Evolutionary conservation across 1,284 basidiomycete genomes (phyloP), one percentile per base, ranked within the genome.

Genomic region (Tilletia caries): DNA sequence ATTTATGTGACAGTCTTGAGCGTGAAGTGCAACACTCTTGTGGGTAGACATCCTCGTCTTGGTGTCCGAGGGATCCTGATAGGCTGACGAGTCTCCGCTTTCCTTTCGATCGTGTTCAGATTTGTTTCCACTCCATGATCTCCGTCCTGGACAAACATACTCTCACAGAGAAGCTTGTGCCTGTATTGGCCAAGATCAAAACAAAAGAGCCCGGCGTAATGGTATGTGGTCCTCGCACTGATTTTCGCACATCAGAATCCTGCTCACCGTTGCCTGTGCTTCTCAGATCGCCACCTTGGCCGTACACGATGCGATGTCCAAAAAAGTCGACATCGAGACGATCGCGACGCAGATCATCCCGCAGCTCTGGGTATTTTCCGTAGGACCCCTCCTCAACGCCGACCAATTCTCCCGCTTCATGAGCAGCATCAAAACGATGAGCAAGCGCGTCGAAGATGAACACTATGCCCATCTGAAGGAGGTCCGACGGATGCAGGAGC

Each of bases 281-380:
- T 34, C 20, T 1, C 44, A 60, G 69, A 73, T 81, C 88, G 92
- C 93, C 0, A 96, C 94, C 0, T 85, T 98, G 52, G 90, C 89
- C 10, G 94, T 99, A 0, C 94, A 98, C 84, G 95, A 97, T 84
- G 92, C 92, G 2, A 96, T 98, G 93, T 92, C 94, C 1, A 88
- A 89, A 76, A 98, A 98, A 83, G 91, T 98, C 3, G 94, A 97
- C 76, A 88, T 93, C 60, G 94, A 97, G 84, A 92, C 94, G 3
- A 91, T 97, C 20, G 95, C 95, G 0, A 95, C 92, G 5, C 72
- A 74, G 18, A 75, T 82, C 64, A 77, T 82, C 25, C 80, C 81
- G 20, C 80, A 78, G 44, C 69, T 82, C 27, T 82, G 80, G 79
- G 67, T 73, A 34, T 81, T 83, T 76, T 71, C 69, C 50, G 78